Base-by-base conservation (phyloP, 169 alveolate species). In the Babesia gibsoni region DNA sequence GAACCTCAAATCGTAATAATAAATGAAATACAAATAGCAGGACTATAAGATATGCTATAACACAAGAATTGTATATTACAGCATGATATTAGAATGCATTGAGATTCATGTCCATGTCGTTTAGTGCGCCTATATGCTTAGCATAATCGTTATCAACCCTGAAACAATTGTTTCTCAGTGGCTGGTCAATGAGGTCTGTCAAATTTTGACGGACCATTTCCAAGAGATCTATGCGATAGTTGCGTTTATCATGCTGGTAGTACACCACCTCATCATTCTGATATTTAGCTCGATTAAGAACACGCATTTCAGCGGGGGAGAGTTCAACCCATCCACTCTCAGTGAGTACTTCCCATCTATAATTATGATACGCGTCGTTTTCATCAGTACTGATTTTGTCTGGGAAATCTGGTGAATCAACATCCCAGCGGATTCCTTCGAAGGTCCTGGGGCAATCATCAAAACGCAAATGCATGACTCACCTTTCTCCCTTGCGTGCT, bases 221-320 rank as follows among this genome's bases (percentile, higher is more conserved):
- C 43, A 61, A 14, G 22, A 61, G 72, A 48, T 61, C 72, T 1
- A 46, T 58, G 23, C 72, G 72, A 49, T 61, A 61, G 4, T 42
- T 30, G 9, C 72, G 56, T 14, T 37, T 32, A 18, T 27, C 59
- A 14, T 33, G 23, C 49, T 61, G 41, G 77, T 57, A 73, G 69
- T 73, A 61, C 25, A 45, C 63, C 30, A 75, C 73, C 39, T 75
- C 72, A 25, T 75, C 78, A 65, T 75, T 1, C 23, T 56, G 59
- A 54, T 32, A 50, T 30, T 18, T 4, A 9, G 67, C 79, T 27
- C 48, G 52, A 59, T 64, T 75, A 6, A 66, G 43, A 25, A 54
- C 18, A 30, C 52, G 57, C 50, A 53, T 79, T 20, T 61, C 84
- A n/a, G 35, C 80, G 18, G 61, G 42, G 4, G 65, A 9, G 25